Conservation (phyloP, 78 protist genomes). For the Planoprotostelium fungivorum region DNA sequence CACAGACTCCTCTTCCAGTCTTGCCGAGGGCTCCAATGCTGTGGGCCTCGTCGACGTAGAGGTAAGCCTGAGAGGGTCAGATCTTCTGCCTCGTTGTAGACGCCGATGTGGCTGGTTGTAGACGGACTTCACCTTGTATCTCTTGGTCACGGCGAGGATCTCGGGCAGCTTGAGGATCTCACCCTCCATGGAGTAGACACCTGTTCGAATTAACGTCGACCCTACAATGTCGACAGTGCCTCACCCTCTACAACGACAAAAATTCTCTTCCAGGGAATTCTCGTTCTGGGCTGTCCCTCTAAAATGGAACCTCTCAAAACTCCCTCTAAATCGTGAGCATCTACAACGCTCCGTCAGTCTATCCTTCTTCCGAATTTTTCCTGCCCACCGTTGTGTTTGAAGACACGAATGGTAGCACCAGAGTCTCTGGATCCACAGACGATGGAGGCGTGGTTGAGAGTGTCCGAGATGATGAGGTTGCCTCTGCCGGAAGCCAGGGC, state of each 20-base stretch:
- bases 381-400: slow-evolving; percentile 87
- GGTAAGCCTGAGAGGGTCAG: slow-evolving; percentile 42
- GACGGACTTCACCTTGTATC: slow-evolving; percentile 64
- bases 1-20: slow-evolving; percentile 94
- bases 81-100: no score
- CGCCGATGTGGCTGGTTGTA: background rate
- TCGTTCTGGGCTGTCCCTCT: slow-evolving; percentile 91
- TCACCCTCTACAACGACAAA: slow-evolving; percentile 92
- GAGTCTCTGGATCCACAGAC: slow-evolving; percentile 89
- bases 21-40: slow-evolving; percentile 97
- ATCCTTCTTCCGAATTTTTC: background rate
- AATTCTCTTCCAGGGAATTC: slow-evolving; percentile 89
- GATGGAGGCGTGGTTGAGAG: slow-evolving; percentile 92
- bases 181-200: slow-evolving; percentile 98
- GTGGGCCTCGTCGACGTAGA: slow-evolving; percentile 99
- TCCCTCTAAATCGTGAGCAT: slow-evolving; percentile 77
- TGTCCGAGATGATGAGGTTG: slow-evolving; percentile 84
- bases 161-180: slow-evolving; percentile 67
- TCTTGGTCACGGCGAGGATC: slow-evolving; percentile 86
- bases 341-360: background rate
- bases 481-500: slow-evolving; percentile 76
- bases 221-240: background rate
- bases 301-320: slow-evolving; percentile 62
- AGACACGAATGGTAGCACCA: slow-evolving; percentile 81
- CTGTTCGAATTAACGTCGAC: background rate